A percentile compares a stretch with the other conserved stretches of the same genome.
Conservation (phyloP, 768 basidiomycete genomes). For the Tricholoma terreum region DNA sequence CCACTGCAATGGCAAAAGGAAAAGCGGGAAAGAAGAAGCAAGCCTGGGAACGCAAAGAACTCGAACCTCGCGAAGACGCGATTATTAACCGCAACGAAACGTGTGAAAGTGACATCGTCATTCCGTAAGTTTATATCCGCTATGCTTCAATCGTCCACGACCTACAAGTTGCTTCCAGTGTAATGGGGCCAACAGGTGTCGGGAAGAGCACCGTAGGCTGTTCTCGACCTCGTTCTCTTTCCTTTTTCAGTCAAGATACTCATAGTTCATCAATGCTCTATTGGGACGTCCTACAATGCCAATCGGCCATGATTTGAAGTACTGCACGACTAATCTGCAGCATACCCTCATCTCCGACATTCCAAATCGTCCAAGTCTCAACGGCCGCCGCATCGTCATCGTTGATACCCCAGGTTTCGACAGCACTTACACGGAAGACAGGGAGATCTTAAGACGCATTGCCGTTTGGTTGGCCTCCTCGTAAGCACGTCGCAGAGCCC, state of each 20-base stretch:
- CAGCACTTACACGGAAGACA: background rate
- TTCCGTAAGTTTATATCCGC: background rate
- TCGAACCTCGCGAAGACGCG: background rate
- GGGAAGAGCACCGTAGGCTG: constrained; percentile 7
- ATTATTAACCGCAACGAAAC: background rate
- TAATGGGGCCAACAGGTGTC: constrained; percentile 9
- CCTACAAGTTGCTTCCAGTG: background rate
- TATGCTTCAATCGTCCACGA: background rate
- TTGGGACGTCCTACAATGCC: too few species aligned
- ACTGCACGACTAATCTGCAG: background rate
- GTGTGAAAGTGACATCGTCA: background rate
- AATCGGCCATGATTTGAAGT: background rate
- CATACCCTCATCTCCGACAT: background rate
- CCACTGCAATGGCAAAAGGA: too few species aligned
- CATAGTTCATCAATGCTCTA: constrained; percentile 2
- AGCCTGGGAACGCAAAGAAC: background rate
- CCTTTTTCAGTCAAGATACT: background rate
- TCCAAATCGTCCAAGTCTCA: background rate
- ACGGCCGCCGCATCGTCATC: background rate
- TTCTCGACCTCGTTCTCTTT: background rate
- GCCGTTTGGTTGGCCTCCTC: background rate
- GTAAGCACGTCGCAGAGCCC: background rate
- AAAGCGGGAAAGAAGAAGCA: background rate
- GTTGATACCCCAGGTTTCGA: background rate
- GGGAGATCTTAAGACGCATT: background rate